Conservation (phyloP, 352 stramenopile genomes). For the Achlya hypogyna region DNA sequence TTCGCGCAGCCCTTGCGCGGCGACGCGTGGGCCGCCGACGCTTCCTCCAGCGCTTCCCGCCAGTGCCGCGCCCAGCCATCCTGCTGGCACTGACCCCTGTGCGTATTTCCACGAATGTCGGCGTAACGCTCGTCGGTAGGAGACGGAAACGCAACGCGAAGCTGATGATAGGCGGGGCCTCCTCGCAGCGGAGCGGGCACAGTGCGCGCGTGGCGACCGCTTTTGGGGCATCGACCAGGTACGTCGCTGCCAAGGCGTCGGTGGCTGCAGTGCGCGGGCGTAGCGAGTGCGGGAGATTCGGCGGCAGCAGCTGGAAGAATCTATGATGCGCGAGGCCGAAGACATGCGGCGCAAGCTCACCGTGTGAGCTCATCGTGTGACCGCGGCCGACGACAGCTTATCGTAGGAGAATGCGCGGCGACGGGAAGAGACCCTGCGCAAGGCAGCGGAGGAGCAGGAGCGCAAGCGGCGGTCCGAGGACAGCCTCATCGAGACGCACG, state of each 20-base stretch:
- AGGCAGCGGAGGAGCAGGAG: slow-evolving; percentile 9
- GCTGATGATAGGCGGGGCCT: slow-evolving; percentile 6
- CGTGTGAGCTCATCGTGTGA: background rate
- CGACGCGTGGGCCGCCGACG: background rate
- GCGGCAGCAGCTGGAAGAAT: slow-evolving; percentile 4
- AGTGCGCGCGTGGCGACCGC: slow-evolving; percentile 1
- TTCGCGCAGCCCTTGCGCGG: slow-evolving; percentile 2
- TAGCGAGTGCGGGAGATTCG: slow-evolving; percentile 6
- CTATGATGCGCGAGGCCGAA: slow-evolving; percentile 9
- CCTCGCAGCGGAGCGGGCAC: background rate
- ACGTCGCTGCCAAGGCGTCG: background rate
- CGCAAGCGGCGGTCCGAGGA: slow-evolving; percentile 15
- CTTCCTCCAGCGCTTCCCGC: background rate
- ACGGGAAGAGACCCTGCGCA: slow-evolving; percentile 12
- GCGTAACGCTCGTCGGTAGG: no score
- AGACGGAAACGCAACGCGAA: slow-evolving; percentile 9
- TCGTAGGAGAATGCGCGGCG: background rate
- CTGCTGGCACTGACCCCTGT: background rate
- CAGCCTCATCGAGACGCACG: slow-evolving; percentile 2
- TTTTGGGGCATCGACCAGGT: slow-evolving; percentile 19
- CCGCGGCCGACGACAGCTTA: background rate
- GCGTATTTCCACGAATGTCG: background rate
- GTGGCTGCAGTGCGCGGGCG: background rate
- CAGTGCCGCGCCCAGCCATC: background rate
- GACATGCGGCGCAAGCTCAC: slow-evolving; percentile 7